Evolutionary conservation across 2,329 filamentous ascomycete species (phyloP).

Genomic region (Ascochyta koolunga): DNA sequence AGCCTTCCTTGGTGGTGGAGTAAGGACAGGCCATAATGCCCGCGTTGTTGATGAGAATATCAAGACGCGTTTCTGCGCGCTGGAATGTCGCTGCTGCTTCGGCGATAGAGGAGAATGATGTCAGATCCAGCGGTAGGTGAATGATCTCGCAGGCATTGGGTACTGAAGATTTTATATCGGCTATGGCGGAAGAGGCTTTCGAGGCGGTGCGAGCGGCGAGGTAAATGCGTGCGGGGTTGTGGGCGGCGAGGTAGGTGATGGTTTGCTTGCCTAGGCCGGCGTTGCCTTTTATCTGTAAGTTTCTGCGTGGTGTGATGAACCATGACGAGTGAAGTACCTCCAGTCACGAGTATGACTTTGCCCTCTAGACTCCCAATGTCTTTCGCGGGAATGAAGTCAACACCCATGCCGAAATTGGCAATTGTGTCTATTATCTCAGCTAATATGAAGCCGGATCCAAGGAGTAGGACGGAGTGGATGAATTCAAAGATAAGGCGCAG

Average conservation of each 20-base stretch:
- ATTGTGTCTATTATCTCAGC: constrained; percentile 10
- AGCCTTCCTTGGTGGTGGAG: constrained; percentile 53
- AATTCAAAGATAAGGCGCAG: not conserved
- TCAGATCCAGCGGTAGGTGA: constrained; percentile 52
- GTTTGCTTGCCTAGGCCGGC: constrained; percentile 56
- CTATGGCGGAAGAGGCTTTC: constrained; percentile 51
- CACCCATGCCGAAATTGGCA: constrained; percentile 21
- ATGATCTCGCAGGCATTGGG: constrained; percentile 46
- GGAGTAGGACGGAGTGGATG: constrained; percentile 1
- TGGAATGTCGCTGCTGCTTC: constrained; percentile 47
- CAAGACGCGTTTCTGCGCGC: constrained; percentile 47
- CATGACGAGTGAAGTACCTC: constrained; percentile 28
- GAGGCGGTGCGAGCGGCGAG: constrained; percentile 53
- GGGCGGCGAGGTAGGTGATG: constrained; percentile 51
- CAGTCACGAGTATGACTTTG: constrained; percentile 46
- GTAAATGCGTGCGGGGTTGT: constrained; percentile 54
- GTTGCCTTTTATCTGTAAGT: constrained; percentile 45
- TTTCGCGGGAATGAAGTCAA: constrained; percentile 34
- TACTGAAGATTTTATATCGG: constrained; percentile 44
- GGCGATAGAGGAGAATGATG: constrained; percentile 50
- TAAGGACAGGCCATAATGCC: constrained; percentile 51
- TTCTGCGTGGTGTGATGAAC: not conserved
- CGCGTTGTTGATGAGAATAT: constrained; percentile 56
- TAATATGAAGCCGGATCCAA: constrained; percentile 17
- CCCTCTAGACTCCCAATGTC: constrained; percentile 36